Conservation (phyloP, 2,329 filamentous ascomycete genomes). For the Ophidiomyces ophidiicola region DNA sequence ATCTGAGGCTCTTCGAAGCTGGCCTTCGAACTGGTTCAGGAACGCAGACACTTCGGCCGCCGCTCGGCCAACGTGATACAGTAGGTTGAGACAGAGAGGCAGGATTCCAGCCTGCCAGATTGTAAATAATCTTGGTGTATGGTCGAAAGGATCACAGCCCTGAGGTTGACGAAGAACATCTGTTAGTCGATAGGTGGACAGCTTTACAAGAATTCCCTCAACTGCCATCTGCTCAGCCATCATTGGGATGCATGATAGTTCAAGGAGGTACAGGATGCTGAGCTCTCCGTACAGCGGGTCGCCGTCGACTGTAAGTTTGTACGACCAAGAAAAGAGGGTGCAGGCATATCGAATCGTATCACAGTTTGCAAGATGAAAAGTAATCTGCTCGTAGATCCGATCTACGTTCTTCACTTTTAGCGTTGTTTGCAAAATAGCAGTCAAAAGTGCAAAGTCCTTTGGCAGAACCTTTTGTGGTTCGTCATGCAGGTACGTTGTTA, state of each 20-base stretch:
- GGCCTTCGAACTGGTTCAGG: constrained; percentile 74
- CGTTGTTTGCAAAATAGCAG: constrained; percentile 74
- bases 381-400: constrained; percentile 56
- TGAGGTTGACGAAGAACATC: constrained; percentile 58
- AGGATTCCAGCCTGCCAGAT: constrained; percentile 86
- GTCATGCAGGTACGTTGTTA: constrained; percentile 74
- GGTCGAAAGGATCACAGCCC: constrained; percentile 66
- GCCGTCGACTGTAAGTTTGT: constrained; percentile 61
- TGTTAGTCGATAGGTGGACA: constrained; percentile 67
- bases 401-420: constrained; percentile 66
- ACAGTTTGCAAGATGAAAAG: constrained; percentile 52
- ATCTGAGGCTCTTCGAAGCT: constrained; percentile 59
- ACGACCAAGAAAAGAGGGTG: constrained; percentile 86
- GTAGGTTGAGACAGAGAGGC: constrained; percentile 76
- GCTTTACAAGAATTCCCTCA: constrained; percentile 66
- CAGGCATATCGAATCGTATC: constrained; percentile 68
- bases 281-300: constrained; percentile 91
- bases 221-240: constrained; percentile 84
- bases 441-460: constrained; percentile 75
- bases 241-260: constrained; percentile 66
- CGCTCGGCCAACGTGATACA: constrained; percentile 66
- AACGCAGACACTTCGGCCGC: constrained; percentile 77
- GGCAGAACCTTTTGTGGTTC: constrained; percentile 52
- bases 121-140: constrained; percentile 62
- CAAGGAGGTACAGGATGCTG: constrained; percentile 76